Base-by-base conservation (phyloP, 176 grass and related monocot genomes). In the Oryza longistaminata region DNA sequence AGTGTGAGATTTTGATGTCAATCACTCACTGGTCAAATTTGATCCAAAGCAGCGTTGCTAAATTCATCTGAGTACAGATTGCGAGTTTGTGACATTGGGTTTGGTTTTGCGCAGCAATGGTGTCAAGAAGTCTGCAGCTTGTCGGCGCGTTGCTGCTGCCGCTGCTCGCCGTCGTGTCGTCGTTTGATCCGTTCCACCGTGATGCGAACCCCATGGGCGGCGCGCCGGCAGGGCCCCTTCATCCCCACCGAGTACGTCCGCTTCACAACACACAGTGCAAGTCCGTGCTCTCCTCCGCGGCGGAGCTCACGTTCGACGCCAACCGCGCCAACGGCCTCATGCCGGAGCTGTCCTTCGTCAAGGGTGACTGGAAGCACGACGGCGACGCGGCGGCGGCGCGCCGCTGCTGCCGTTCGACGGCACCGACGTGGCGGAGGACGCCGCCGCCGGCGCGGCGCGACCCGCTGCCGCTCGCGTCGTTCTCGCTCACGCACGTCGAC, bases 361-460 rank as follows among this genome's bases (percentile, higher is more conserved):
- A 87, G 83, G 95, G 90, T 0, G 95, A 97, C 82, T 94, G 95
- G 95, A 45, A 58, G 60, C 92, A 94, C 79, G 77, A n/a, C n/a
- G n/a, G n/a, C n/a, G n/a, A n/a, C n/a, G 5, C 37, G 11, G 17
- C 53, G 82, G n/a, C n/a, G 78, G 45, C 42, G 88, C 82, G 46
- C 82, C 90, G 64, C 75, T 94, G 29, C 40, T 97, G 71, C 95
- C 92, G 42, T 97, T 94, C 73, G 92, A 94, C 61, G 70, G 71
- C 48, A 85, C 89, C 21, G 92, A 92, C 82, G 80, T 72, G 50
- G 25, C 71, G 12, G 64, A 73, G 3, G 62, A 62, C 73, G 45
- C 39, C 8, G 83, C 21, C 34, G 72, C n/a, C n/a, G 67, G 29
- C 2, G 29, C 29, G 29, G 29, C 71, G 49, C n/a, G 86, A 75